Base-by-base conservation (phyloP, 352 stramenopile genomes). In the Globisporangium irregulare region DNA sequence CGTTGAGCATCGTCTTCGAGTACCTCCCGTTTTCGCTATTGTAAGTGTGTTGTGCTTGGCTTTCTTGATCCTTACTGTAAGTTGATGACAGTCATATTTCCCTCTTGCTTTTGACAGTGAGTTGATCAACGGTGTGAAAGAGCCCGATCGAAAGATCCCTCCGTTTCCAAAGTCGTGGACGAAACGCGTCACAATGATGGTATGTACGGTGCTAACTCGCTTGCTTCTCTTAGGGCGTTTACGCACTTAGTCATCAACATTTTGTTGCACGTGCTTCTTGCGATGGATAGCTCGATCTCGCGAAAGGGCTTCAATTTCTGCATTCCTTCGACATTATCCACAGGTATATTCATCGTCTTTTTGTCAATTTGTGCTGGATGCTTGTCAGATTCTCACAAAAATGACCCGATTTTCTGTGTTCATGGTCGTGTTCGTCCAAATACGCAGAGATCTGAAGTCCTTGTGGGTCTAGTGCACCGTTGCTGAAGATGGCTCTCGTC, bases 301-400 rank as follows among this genome's bases (percentile, higher is more conserved):
- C 86, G 53, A 78, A 82, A 56, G 86, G 83, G 34, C 64, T 92
- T 14, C 81, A 92, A 68, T 94, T 91, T 61, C 69, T 92, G 18
- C 86, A 93, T 50, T 93, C 84, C 34, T 93, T 94, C 72, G 80
- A 85, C 62, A 91, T 94, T 62, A 86, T 93, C 56, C 85, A 93
- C 67, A 77, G 83, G 84, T 92, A 58, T 64, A 66, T 62, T 36
- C 9, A 12, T 22, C 12, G 27, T 25, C 18, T 27, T 12, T 29
- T 41, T 32, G 27, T 5, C 55, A 43, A 27, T 6, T 41, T 60
- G 18, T 27, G 20, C 15, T 27, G 15, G 4, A 8, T 60, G 5
- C 1, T 5, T 36, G 10, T 29, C 14, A 12, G 14, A 25, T 29
- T 29, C 20, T 60, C 56, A 32, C 43, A 43, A 27, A 27, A 18